phyloP scores from a whole-genome alignment of 768 basidiomycete species.

The Pholiota conissans region DNA sequence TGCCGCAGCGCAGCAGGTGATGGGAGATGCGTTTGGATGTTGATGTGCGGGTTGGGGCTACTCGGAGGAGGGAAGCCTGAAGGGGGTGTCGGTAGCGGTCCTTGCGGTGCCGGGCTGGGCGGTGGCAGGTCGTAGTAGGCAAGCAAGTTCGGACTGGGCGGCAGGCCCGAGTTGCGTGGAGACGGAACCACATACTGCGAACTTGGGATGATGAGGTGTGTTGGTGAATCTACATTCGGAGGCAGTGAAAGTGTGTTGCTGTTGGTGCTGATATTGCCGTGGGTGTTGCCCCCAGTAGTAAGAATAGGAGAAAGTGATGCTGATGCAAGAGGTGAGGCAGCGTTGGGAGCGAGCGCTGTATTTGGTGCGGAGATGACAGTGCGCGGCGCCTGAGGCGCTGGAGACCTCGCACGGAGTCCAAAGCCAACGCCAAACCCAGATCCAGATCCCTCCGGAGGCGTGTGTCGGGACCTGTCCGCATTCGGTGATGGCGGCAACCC shows the following conservation, averaged over 20 bases:
- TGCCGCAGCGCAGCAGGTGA: constrained; percentile 22
- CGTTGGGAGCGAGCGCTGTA: not conserved
- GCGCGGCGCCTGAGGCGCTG: constrained; percentile 12
- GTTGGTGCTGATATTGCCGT: not conserved
- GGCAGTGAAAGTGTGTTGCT: not conserved
- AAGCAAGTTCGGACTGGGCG: constrained; percentile 40
- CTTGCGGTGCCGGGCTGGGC: constrained; percentile 49
- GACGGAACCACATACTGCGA: constrained; percentile 35
- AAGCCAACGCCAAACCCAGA: not conserved
- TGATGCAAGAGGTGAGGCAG: not conserved
- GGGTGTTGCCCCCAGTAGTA: not conserved
- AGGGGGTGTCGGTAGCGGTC: constrained; percentile 41
- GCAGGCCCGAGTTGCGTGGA: constrained; percentile 19
- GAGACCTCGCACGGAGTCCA: not conserved
- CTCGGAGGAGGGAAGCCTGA: not conserved
- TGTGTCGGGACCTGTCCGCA: not conserved
- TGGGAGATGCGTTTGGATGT: constrained; percentile 5
- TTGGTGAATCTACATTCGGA: not conserved
- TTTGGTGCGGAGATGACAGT: constrained; percentile 12
- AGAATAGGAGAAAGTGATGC: not conserved
- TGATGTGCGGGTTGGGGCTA: not conserved
- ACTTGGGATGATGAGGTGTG: not conserved
- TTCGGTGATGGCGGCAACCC: not conserved
- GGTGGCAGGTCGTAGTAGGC: constrained; percentile 51
- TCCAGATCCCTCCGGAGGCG: not conserved